Base-by-base conservation (phyloP, 129 eudicot species). In the Calendula officinalis region DNA sequence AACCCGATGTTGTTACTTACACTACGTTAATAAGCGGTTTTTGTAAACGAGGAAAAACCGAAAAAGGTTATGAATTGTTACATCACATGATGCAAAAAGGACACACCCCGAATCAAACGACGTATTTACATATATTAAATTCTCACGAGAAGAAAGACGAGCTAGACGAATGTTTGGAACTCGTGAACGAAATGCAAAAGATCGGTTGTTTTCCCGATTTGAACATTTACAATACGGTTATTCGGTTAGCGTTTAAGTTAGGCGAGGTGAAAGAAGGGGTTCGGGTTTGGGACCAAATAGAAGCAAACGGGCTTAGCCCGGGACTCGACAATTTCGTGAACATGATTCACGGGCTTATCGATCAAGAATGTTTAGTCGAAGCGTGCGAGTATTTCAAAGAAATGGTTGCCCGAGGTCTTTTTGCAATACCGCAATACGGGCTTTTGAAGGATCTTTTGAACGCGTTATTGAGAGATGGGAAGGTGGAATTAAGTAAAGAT, bases 91-190 rank as follows among this genome's bases (percentile, higher is more conserved):
- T 88, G 71, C 84, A 88, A 50, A 67, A 41, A 68, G 96, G 88
- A 13, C 82, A 79, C 46, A 38, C 62, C 15, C 96, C 91, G 2
- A 85, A 80, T 62, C 88, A 82, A 51, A 76, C 82, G 8, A 88
- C 88, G 36, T 88, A 81, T 72, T 59, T 84, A 49, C 80, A 77
- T 52, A 81, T 88, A 3, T 17, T 88, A 60, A 48, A 81, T 66
- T 75, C 96, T 22, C 91, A 84, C 43, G 96, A 88, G 80, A 88
- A 81, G 75, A 88, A 88, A 66, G 96, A 88, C n/a, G 83, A 88
- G 44, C 14, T 84, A 10, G 96, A 88, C 43, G 88, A 88, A 51
- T 84, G 91, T 74, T 8, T 84, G 50, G 88, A 84, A 49, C 96
- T 88, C 55, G 70, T 81, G 56, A 68, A 72, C 17, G 81, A 84